Evolutionary conservation across 2,329 filamentous ascomycete species (phyloP), one percentile per base, ranked within the genome.

Genomic region (Eutypa lata): DNA sequence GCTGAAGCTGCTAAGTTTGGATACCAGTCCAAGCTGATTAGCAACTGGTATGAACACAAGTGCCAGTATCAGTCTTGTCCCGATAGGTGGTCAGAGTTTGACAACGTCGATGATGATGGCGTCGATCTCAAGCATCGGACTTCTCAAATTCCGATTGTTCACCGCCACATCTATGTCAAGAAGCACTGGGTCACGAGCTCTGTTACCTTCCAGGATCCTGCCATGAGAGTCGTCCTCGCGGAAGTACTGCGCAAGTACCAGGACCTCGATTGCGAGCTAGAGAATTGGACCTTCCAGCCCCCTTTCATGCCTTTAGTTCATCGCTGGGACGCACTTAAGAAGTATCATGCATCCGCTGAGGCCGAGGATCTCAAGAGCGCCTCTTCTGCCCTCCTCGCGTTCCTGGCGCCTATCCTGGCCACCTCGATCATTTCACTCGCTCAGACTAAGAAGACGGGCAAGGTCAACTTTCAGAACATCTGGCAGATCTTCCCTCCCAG

Each of bases 401-500:
- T 73, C 48, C 59, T 73, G 4, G 50, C 53, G 1, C 69, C 69
- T 3, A 62, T 71, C 7, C 24, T 73, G 5, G 57, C 56, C 5
- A 50, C 60, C 0, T 64, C 62, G 1, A 52, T 72, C 10, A 43
- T 59, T 1, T 60, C 64, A 2, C 60, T 68, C 2, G 52, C 53
- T 1, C 54, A 61, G 19, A 69, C 62, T 8, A 60, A 55, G 16
- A 49, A 60, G 44, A 67, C 69, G 1, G 66, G 68, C 18, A 69
- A 65, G 31, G 56, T 72, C 38, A 52, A 44, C 19, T 72, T 66
- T 38, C 19, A 60, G 0, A 60, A 68, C 37, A 51, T 71, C 7
- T 73, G 69, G 68, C 66, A 71, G 48, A 65, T 73, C 47, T 73
- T 71, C 49, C 56, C 68, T 0, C 70, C 69, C 0, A 57, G 64